Conservation (phyloP, 2,329 filamentous ascomycete species). For the Cytospora schulzeri region DNA sequence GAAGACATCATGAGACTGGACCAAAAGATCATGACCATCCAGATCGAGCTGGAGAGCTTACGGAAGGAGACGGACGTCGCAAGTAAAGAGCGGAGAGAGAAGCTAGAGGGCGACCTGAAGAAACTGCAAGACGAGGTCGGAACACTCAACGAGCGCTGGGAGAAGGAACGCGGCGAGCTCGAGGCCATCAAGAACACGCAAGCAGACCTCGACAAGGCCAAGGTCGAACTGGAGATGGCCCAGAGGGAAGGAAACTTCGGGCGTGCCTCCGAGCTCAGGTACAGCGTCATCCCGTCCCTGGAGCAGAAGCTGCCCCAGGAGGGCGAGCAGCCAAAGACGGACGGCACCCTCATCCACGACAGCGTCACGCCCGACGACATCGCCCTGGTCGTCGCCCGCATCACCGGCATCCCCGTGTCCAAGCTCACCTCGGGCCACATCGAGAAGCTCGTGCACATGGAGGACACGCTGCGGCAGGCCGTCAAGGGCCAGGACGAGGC, state of each 20-base stretch:
- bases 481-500: slow-evolving; percentile 95
- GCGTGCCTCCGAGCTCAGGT: slow-evolving; percentile 86
- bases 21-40: slow-evolving; percentile 94
- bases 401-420: slow-evolving; percentile 88
- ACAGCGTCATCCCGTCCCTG: slow-evolving; percentile 80
- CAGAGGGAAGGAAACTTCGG: slow-evolving; percentile 87
- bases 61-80: slow-evolving; percentile 91
- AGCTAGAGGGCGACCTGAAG: slow-evolving; percentile 77
- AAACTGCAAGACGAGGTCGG: slow-evolving; percentile 74
- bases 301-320: slow-evolving; percentile 81
- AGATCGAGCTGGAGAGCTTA: slow-evolving; percentile 93
- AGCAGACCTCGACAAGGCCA: slow-evolving; percentile 82
- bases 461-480: slow-evolving; percentile 79
- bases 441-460: slow-evolving; percentile 94
- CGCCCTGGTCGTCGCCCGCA: slow-evolving; percentile 83
- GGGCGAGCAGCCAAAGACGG: slow-evolving; percentile 47
- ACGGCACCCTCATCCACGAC: slow-evolving; percentile 77
- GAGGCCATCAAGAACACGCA: slow-evolving; percentile 85
- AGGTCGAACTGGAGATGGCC: slow-evolving; percentile 82
- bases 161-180: slow-evolving; percentile 84
- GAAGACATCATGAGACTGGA: slow-evolving; percentile 92
- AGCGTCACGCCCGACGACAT: slow-evolving; percentile 96
- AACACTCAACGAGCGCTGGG: slow-evolving; percentile 81
- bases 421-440: slow-evolving; percentile 93
- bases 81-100: slow-evolving; percentile 84